phyloP scores from a whole-genome alignment of 768 basidiomycete genomes.

The Auricularia sp. region DNA sequence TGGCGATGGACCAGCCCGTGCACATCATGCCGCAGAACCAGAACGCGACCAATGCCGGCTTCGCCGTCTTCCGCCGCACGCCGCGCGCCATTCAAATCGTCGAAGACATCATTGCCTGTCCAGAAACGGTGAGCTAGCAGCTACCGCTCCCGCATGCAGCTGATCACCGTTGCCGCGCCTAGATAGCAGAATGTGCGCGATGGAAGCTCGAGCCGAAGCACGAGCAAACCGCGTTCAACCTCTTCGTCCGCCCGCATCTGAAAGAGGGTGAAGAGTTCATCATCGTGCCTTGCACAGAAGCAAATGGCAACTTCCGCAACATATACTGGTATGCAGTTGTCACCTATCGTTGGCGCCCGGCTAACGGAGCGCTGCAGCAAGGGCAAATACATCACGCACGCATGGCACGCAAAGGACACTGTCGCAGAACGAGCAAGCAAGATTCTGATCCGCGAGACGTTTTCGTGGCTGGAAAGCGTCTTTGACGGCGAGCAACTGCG shows the following conservation, averaged over 20 bases:
- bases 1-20: conserved; percentile 1
- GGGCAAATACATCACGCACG: conserved; percentile 1
- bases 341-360: neutral
- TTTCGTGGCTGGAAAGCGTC: neutral
- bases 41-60: conserved; percentile 1
- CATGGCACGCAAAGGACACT: neutral
- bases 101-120: neutral
- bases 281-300: neutral
- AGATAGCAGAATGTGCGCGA: neutral
- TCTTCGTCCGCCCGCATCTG: neutral
- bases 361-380: neutral
- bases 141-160: neutral
- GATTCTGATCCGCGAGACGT: neutral
- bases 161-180: no score
- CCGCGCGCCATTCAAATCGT: neutral
- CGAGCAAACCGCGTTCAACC: conserved; percentile 2
- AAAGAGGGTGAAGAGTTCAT: neutral
- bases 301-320: neutral
- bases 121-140: neutral
- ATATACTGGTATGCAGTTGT: neutral
- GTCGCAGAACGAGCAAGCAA: neutral
- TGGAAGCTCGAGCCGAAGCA: neutral
- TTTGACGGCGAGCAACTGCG: neutral
- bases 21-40: neutral
- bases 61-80: neutral